phyloP scores from a whole-genome alignment of 164 flowering plant species.

The Echeveria elegans region DNA sequence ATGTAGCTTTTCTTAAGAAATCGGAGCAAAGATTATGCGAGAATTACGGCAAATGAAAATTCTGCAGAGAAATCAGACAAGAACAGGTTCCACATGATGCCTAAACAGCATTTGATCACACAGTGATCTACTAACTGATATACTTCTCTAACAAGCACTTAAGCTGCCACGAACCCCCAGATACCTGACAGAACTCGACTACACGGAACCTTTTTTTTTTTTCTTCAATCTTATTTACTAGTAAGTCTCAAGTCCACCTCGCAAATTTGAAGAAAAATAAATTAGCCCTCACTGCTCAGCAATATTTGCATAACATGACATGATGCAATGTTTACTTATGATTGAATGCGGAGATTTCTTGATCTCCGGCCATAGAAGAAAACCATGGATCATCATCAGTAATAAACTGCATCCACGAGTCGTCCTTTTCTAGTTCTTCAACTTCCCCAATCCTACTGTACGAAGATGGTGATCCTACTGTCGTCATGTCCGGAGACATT shows the following conservation, averaged over 20 bases:
- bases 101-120: not conserved
- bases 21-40: not conserved
- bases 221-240: not conserved
- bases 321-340: not conserved
- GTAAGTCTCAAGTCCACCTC: not conserved
- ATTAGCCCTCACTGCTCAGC: not conserved
- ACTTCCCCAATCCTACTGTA: not conserved
- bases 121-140: not conserved
- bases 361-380: slow-evolving; percentile 3
- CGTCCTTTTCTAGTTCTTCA: slow-evolving; percentile 8
- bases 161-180: not conserved
- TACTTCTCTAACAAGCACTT: not conserved
- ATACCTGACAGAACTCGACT: not conserved
- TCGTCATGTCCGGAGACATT: slow-evolving; percentile 8
- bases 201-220: not conserved
- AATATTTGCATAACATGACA: not conserved
- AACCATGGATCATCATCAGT: slow-evolving; percentile 12
- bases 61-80: not conserved
- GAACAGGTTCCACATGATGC: not conserved
- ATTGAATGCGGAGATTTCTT: slow-evolving; percentile 4
- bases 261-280: not conserved
- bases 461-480: slow-evolving; percentile 1
- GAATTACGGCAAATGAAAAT: not conserved
- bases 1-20: not conserved
- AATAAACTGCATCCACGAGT: slow-evolving; percentile 12